Conservation (phyloP, 495 filamentous ascomycete species). For the Usnea hakonensis region DNA sequence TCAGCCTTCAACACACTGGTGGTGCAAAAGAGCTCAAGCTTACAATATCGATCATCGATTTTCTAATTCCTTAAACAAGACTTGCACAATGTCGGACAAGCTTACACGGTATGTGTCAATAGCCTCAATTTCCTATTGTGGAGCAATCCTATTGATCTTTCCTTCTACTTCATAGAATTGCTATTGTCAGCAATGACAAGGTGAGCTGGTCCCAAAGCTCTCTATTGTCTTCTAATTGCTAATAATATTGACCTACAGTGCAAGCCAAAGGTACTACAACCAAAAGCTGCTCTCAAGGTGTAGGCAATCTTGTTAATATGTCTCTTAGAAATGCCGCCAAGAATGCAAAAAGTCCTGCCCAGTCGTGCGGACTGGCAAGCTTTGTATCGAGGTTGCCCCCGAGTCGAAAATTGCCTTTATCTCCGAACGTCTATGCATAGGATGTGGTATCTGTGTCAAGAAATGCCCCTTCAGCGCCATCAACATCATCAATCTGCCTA, state of each 20-base stretch:
- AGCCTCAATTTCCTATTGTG: not conserved
- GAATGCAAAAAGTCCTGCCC: constrained; percentile 99
- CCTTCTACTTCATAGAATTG: constrained; percentile 56
- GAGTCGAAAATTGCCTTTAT: constrained; percentile 97
- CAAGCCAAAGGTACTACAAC: constrained; percentile 77
- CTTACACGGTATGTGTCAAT: constrained; percentile 59
- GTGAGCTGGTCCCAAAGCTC: constrained; percentile 45
- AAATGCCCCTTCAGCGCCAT: constrained; percentile 99
- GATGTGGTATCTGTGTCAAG: constrained; percentile 98
- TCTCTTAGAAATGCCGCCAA: constrained; percentile 76
- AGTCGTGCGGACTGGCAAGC: constrained; percentile 94
- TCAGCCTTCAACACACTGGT: not conserved
- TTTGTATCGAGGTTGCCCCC: constrained; percentile 88
- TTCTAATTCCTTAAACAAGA: not conserved
- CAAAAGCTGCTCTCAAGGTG: not conserved
- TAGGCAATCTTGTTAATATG: constrained; percentile 17
- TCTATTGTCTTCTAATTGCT: constrained; percentile 29
- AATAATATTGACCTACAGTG: constrained; percentile 50
- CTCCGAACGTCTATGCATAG: constrained; percentile 88
- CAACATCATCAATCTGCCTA: constrained; percentile 98
- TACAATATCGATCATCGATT: no score
- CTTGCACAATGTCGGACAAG: constrained; percentile 67
- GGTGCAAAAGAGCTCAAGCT: not conserved
- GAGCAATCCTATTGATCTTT: constrained; percentile 16
- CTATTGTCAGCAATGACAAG: constrained; percentile 96